Evolutionary conservation across 2,329 filamentous ascomycete species (phyloP), one percentile per base, ranked within the genome.

Genomic region (Aspergillus fischeri): DNA sequence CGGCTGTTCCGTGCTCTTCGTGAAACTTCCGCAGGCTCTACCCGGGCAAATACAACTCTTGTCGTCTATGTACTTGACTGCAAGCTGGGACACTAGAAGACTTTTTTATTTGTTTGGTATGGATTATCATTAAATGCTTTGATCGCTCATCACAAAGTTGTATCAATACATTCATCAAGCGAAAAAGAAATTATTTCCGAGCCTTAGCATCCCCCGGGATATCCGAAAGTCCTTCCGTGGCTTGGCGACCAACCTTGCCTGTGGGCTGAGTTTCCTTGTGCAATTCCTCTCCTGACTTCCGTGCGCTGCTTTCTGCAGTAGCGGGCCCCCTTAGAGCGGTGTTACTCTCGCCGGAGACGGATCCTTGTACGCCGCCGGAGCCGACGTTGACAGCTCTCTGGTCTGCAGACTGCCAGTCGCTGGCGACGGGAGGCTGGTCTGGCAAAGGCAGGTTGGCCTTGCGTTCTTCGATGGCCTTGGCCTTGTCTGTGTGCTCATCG

Each of bases 361-460:
- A 80, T 53, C 77, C 81, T 63, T 82, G 71, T 1, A 80, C 65
- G 54, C 81, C 75, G 21, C 88, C 87, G 38, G 86, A 84, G 61
- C 88, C 88, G 50, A 90, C 85, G 69, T 90, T 88, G 69, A 90
- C 86, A 55, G 78, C 90, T 60, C 83, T 77, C 32, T 81, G 81
- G 67, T 93, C 89, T 52, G 83, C 79, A 0, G 87, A 90, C 72
- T 92, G 86, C 82, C 86, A 92, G 80, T 94, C 90, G 4, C 88
- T 89, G n/a, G 85, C 77, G n/a, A 76, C 78, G 1, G 89, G 89
- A 24, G 90, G 90, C 63, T 92, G 81, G 2, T 93, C 89, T 20
- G 90, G 91, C 52, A 92, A 84, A 52, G 89, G 89, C 32, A 95
- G 86, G 75, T 91, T 91, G 73, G 86, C 77, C 76, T 87, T 81